These are phyloP conservation scores for Thinopyrum elongatum DNA, from an alignment of 176 grass and related monocot species.

Conservation along the genomic window DNA sequence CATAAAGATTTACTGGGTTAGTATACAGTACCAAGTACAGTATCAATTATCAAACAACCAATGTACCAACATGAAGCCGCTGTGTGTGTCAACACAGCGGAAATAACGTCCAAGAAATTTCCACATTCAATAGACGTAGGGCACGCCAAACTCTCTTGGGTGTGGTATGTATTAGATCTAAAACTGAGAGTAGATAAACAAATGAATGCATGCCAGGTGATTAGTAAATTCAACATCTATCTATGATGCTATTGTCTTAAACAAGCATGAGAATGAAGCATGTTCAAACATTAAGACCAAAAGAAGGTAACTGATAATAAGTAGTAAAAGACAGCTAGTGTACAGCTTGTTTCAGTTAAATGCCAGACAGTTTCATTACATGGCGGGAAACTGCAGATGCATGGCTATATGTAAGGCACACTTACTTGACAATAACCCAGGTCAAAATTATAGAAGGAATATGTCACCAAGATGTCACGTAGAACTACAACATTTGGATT, in stretches of 20 bases:
- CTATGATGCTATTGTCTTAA: neutral
- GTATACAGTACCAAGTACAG: neutral
- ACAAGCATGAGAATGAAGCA: neutral
- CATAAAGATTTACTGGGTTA: neutral
- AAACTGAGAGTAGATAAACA: too few relatives aligned
- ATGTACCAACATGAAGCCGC: neutral
- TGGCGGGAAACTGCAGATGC: neutral
- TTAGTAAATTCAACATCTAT: neutral
- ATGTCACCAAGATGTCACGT: constrained; percentile 91
- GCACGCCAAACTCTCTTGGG: neutral
- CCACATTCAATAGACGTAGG: neutral
- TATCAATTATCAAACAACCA: neutral
- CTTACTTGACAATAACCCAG: constrained; percentile 99
- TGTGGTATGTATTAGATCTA: neutral
- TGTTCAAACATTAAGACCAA: neutral
- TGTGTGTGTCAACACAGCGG: neutral
- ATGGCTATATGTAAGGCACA: neutral
- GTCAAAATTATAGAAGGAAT: constrained; percentile 99
- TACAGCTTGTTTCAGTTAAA: constrained; percentile 16
- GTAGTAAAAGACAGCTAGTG: neutral
- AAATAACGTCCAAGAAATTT: neutral
- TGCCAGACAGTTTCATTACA: neutral
- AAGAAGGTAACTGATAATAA: neutral
- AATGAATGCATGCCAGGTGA: neutral
- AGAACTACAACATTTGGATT: constrained; percentile 79